Evolutionary conservation across 1,139 yeast species (phyloP).

Genomic region (Pichia sp.): DNA sequence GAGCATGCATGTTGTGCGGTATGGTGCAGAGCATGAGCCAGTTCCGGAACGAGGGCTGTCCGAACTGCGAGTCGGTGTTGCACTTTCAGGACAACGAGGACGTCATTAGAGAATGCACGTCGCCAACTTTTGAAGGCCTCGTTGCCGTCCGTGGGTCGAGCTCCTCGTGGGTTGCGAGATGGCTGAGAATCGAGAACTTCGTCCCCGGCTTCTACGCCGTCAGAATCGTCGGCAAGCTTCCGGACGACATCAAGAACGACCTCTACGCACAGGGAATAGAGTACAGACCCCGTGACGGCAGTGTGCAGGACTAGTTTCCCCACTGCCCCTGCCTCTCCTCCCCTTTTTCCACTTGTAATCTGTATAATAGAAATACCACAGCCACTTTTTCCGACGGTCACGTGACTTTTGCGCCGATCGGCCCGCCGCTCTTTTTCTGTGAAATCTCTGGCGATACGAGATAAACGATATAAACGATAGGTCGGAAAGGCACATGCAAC

Average conservation of each 20-base stretch:
- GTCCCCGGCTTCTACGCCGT: conserved; percentile 91
- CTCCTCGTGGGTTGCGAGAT: conserved; percentile 93
- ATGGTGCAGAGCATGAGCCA: conserved; percentile 70
- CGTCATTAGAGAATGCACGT: conserved; percentile 85
- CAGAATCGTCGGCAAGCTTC: conserved; percentile 85
- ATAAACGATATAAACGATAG: not conserved
- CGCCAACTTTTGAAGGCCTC: conserved; percentile 93
- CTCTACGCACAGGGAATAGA: conserved; percentile 69
- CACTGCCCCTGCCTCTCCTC: not conserved
- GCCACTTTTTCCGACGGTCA: too few species aligned
- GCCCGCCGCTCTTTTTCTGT: not conserved
- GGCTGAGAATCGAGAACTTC: conserved; percentile 90
- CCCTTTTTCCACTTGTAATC: not conserved
- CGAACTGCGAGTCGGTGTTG: conserved; percentile 90
- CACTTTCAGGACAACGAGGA: conserved; percentile 71
- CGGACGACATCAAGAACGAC: conserved; percentile 75
- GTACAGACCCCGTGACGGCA: conserved; percentile 95
- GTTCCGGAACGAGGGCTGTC: conserved; percentile 85
- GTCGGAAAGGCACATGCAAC: not conserved
- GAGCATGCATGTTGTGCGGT: conserved; percentile 98
- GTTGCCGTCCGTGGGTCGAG: conserved; percentile 87
- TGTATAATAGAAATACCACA: not conserved
- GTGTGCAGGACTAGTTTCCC: conserved; percentile 40
- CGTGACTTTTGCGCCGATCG: not conserved
- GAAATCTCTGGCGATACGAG: too few species aligned